Conservation (phyloP, 257 asterid species). For the Linderniella brevidens region DNA sequence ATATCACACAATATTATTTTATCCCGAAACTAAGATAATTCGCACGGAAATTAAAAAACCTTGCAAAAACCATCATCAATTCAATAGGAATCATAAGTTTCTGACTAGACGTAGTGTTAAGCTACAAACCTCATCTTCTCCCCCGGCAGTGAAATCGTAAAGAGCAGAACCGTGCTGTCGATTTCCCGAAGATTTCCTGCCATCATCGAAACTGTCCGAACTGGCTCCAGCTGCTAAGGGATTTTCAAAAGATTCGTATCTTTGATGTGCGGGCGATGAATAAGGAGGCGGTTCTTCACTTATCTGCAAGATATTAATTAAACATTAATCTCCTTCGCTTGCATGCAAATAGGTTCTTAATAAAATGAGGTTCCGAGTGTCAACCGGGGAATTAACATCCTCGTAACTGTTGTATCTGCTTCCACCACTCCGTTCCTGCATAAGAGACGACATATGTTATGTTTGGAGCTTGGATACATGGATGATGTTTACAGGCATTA, state of each 20-base stretch:
- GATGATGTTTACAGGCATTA: too few species aligned
- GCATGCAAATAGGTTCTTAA: constrained; percentile 7
- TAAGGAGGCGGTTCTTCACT: constrained; percentile 99
- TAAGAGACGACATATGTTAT: constrained; percentile 17
- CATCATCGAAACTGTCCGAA: constrained; percentile 61
- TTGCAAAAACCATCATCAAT: too few species aligned
- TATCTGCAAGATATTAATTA: constrained; percentile 33
- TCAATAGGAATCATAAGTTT: not conserved
- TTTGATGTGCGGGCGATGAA: constrained; percentile 73
- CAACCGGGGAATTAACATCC: constrained; percentile 64
- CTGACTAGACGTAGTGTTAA: too few species aligned
- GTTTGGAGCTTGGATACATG: not conserved
- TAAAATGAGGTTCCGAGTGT: constrained; percentile 13
- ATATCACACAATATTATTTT: not conserved
- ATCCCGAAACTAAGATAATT: too few species aligned
- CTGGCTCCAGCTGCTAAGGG: constrained; percentile 85
- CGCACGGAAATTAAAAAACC: too few species aligned
- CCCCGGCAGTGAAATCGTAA: constrained; percentile 98
- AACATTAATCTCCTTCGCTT: constrained; percentile 8
- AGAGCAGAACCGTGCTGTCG: constrained; percentile 70
- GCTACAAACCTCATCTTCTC: constrained; percentile 83
- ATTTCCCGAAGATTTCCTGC: constrained; percentile 40
- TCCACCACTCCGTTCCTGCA: constrained; percentile 69
- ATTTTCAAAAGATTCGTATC: constrained; percentile 77
- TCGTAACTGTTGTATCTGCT: constrained; percentile 46